These are phyloP conservation scores for Strobilomyces echinocephalus DNA, from an alignment of 768 basidiomycete species.

Conservation along the genomic window DNA sequence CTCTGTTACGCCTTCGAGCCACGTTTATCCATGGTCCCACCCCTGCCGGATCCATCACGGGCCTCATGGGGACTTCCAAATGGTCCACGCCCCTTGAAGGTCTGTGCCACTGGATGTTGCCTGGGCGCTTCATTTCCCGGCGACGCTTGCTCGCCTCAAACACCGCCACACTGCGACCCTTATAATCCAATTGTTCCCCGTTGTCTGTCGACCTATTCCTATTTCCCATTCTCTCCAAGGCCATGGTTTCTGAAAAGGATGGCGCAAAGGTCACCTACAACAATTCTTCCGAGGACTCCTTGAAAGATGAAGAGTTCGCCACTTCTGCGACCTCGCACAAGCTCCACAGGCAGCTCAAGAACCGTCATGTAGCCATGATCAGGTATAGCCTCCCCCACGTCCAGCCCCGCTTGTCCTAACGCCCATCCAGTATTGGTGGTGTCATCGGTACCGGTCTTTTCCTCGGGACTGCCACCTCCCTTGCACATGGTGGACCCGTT, in stretches of 20 bases:
- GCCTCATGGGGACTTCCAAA: background rate
- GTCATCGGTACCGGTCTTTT: conserved; percentile 60
- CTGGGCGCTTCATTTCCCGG: background rate
- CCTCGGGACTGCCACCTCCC: conserved; percentile 54
- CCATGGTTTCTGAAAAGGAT: conserved; percentile 24
- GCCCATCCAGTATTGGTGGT: conserved; percentile 49
- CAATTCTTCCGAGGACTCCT: conserved; percentile 12
- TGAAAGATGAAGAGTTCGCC: conserved; percentile 21
- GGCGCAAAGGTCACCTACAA: background rate
- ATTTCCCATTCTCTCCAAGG: background rate
- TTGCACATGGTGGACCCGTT: conserved; percentile 60
- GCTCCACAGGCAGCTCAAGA: conserved; percentile 63
- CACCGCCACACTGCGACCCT: conserved; percentile 3
- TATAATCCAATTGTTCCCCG: background rate
- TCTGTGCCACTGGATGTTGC: background rate
- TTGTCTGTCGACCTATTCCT: background rate
- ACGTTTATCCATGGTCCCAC: background rate
- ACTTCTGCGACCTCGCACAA: background rate
- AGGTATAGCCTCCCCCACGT: conserved; percentile 37
- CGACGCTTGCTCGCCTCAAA: background rate
- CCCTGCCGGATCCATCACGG: background rate
- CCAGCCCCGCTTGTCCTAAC: background rate
- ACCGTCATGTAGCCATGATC: conserved; percentile 80
- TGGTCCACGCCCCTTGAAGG: background rate
- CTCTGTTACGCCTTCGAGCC: background rate